Conservation (phyloP, 306 rosid species). For the Luffa acutangula region DNA sequence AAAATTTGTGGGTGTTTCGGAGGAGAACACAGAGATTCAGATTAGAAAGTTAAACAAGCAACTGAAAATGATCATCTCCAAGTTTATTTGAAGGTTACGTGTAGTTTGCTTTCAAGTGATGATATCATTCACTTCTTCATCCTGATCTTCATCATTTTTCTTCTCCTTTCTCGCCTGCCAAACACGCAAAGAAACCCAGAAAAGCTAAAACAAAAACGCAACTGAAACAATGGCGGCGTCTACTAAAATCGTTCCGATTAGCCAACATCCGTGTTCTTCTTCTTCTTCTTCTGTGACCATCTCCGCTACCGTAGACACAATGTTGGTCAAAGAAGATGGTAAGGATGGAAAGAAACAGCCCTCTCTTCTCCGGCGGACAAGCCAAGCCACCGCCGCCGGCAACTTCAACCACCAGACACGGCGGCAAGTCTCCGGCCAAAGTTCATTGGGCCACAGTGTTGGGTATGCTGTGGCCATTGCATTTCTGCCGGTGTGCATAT, state of each 20-base stretch:
- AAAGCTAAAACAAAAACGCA: too few species aligned
- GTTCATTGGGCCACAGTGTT: conserved; percentile 32
- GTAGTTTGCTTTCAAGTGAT: not conserved
- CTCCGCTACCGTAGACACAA: not conserved
- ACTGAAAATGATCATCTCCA: not conserved
- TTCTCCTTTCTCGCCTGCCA: not conserved
- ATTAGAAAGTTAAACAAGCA: not conserved
- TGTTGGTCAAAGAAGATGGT: not conserved
- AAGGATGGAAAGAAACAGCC: not conserved
- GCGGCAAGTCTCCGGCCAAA: conserved; percentile 42
- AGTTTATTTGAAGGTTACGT: not conserved
- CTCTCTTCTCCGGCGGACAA: not conserved
- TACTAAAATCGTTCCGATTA: not conserved
- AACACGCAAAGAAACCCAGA: too few species aligned
- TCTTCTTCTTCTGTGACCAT: not conserved
- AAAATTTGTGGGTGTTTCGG: too few species aligned
- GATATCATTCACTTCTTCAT: not conserved
- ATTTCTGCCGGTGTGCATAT: conserved; percentile 45
- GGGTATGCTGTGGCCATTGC: conserved; percentile 53
- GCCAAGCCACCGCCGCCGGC: not conserved
- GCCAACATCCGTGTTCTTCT: not conserved
- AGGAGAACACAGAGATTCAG: not conserved
- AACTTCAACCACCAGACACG: conserved; percentile 41
- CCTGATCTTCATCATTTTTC: not conserved
- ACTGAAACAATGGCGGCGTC: not conserved